A percentile compares a stretch with the other conserved stretches of the same genome.
phyloP scores from a whole-genome alignment of 1,284 basidiomycete species.

The Rhodotorula sp. region DNA sequence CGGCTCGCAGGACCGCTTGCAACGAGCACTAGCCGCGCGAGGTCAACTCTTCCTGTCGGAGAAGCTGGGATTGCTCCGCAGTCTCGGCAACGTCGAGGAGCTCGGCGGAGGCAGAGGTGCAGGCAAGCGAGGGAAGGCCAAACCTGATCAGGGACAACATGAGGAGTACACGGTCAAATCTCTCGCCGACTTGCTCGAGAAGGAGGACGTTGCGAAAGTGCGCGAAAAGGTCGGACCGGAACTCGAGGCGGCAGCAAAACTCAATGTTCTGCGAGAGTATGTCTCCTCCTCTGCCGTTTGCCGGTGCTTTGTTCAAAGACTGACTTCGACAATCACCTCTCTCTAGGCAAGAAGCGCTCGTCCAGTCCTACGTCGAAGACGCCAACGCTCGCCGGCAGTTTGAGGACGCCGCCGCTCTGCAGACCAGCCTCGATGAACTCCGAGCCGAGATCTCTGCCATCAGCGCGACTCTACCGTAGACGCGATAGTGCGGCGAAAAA shows the following conservation, averaged over 20 bases:
- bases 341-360: conserved; percentile 43
- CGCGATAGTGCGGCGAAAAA: not conserved
- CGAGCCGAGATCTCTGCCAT: conserved; percentile 29
- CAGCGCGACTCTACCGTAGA: conserved; percentile 10
- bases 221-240: conserved; percentile 23
- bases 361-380: conserved; percentile 43
- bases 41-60: conserved; percentile 81
- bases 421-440: conserved; percentile 50
- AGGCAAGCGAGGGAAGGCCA: conserved; percentile 1
- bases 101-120: conserved; percentile 6
- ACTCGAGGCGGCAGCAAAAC: conserved; percentile 27
- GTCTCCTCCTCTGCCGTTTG: conserved; percentile 2
- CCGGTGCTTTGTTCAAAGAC: too few relatives aligned
- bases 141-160: not conserved
- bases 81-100: conserved; percentile 39
- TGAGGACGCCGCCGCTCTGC: conserved; percentile 43
- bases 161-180: conserved; percentile 24
- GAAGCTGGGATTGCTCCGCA: conserved; percentile 80
- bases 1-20: conserved; percentile 76
- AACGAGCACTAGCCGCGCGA: conserved; percentile 72
- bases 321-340: not conserved
- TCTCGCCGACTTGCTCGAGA: conserved; percentile 27
- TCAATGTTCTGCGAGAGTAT: conserved; percentile 43
- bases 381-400: conserved; percentile 44
- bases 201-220: conserved; percentile 22